Percentiles rank a stretch among this genome's conserved stretches.
Conservation (phyloP, 192 early-diverging fungal genomes). For the Linderina pennispora region DNA sequence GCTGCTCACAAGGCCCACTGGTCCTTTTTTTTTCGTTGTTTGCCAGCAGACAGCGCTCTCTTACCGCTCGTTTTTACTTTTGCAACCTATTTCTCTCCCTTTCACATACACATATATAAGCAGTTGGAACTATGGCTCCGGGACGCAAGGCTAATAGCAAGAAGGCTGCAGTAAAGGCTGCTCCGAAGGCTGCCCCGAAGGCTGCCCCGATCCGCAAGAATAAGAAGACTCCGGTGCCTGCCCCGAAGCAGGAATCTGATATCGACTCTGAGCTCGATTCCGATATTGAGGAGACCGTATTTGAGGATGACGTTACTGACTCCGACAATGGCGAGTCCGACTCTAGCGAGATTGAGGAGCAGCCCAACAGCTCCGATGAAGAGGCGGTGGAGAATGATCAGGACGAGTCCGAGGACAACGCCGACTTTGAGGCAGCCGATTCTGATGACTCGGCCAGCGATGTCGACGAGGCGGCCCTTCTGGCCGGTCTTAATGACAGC, state of each 20-base stretch:
- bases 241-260: slow-evolving; percentile 20
- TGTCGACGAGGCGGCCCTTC: slow-evolving; percentile 32
- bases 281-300: slow-evolving; percentile 32
- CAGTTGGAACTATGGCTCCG: no score
- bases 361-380: no score
- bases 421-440: slow-evolving; percentile 13
- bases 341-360: no score
- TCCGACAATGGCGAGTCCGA: slow-evolving; percentile 32
- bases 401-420: slow-evolving; percentile 7
- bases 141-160: slow-evolving; percentile 7
- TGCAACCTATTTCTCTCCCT: not conserved
- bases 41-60: no score
- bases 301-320: slow-evolving; percentile 32
- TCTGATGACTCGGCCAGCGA: slow-evolving; percentile 16
- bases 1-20: not conserved
- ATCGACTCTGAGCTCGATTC: slow-evolving; percentile 24
- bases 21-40: slow-evolving; percentile 2
- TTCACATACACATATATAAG: no score
- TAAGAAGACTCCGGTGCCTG: slow-evolving; percentile 1
- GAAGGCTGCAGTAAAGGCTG: slow-evolving; percentile 4
- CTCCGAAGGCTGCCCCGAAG: slow-evolving; percentile 9
- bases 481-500: slow-evolving; percentile 32
- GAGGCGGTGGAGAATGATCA: slow-evolving; percentile 10
- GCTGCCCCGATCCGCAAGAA: slow-evolving; percentile 12
- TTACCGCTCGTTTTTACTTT: not conserved